Evolutionary conservation across 768 basidiomycete genomes (phyloP).

Genomic region (Floccularia luteovirens): DNA sequence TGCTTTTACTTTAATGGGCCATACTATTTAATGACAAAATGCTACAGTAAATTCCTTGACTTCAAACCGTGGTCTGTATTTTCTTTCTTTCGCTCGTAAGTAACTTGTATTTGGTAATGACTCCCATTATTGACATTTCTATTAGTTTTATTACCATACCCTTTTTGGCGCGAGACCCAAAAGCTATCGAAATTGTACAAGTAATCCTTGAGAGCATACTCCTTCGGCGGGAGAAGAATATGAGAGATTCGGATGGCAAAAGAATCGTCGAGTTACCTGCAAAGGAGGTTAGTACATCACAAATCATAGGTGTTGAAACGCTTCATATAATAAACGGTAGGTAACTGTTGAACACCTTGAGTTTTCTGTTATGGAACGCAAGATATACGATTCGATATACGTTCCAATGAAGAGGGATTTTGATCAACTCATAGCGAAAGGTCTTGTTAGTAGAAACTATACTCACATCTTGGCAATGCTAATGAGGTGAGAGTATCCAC

Average conservation of each 20-base stretch:
- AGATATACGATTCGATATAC: slow-evolving; percentile 87
- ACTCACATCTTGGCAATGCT: slow-evolving; percentile 91
- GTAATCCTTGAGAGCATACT: slow-evolving; percentile 87
- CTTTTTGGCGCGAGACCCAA: slow-evolving; percentile 85
- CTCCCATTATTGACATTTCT: slow-evolving; percentile 3
- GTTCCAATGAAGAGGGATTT: slow-evolving; percentile 73
- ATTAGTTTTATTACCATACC: slow-evolving; percentile 83
- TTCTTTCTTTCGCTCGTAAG: slow-evolving; percentile 85
- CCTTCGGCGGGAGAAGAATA: slow-evolving; percentile 87
- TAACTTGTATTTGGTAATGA: slow-evolving; percentile 2
- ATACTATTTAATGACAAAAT: not conserved
- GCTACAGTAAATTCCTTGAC: slow-evolving; percentile 60
- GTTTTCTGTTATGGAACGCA: slow-evolving; percentile 75
- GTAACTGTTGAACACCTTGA: slow-evolving; percentile 66
- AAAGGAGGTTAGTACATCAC: slow-evolving; percentile 54
- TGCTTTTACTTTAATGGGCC: not conserved
- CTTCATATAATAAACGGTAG: slow-evolving; percentile 24
- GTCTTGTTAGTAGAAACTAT: slow-evolving; percentile 72
- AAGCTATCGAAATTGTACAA: slow-evolving; percentile 92
- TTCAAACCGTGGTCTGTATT: slow-evolving; percentile 79
- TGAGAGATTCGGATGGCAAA: slow-evolving; percentile 82
- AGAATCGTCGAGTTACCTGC: slow-evolving; percentile 82
- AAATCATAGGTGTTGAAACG: not conserved
- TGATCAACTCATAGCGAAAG: slow-evolving; percentile 71
- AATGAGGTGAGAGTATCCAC: slow-evolving; percentile 60